A percentile compares a stretch with the other conserved stretches of the same genome.
Evolutionary conservation across 306 rosid genomes (phyloP).

Genomic region (Quercus variabilis): DNA sequence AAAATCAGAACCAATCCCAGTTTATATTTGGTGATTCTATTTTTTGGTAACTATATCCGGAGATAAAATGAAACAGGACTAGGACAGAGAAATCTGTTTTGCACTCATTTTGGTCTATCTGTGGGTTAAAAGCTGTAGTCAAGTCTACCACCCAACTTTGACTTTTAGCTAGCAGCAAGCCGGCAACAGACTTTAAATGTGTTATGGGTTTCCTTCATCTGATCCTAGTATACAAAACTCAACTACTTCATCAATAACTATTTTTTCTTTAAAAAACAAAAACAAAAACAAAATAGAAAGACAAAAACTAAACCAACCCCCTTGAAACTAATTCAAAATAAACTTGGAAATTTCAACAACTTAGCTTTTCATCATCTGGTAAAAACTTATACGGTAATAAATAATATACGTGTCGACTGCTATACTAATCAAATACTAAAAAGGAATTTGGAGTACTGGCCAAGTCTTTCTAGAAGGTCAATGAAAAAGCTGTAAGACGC

Average conservation of each 20-base stretch:
- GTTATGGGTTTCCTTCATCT: slow-evolving; percentile 15
- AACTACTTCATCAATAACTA: not conserved
- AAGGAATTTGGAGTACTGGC: not conserved
- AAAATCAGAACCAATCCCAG: slow-evolving; percentile 1
- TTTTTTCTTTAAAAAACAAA: not conserved
- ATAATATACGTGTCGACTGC: not conserved
- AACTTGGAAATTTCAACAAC: not conserved
- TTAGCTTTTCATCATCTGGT: not conserved
- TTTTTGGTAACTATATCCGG: slow-evolving; percentile 1
- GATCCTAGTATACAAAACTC: not conserved
- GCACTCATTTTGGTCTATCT: not conserved
- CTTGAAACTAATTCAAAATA: not conserved
- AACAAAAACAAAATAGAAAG: not conserved
- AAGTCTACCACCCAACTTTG: slow-evolving; percentile 33
- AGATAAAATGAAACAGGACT: slow-evolving; percentile 11
- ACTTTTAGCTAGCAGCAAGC: slow-evolving; percentile 35
- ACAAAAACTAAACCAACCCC: not conserved
- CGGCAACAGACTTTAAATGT: slow-evolving; percentile 26
- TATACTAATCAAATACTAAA: not conserved
- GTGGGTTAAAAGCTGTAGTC: slow-evolving; percentile 18
- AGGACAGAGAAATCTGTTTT: not conserved
- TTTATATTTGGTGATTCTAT: slow-evolving; percentile 17
- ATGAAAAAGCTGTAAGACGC: not conserved
- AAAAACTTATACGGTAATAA: not conserved
- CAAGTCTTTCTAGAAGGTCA: slow-evolving; percentile 43